Evolutionary conservation across 805 yeast species (phyloP).

Genomic region (Kazachstania bromeliacearum): DNA sequence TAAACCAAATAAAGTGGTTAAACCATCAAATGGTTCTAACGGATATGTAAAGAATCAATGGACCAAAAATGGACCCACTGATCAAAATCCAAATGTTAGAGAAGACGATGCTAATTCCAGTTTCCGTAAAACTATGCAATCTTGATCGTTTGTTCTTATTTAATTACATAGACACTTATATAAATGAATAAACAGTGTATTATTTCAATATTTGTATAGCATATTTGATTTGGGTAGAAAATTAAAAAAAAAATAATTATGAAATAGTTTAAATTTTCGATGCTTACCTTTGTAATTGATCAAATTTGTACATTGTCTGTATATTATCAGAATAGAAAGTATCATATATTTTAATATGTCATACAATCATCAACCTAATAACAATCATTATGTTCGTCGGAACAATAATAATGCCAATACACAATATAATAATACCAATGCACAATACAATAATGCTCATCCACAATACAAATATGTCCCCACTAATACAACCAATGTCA

Average conservation of each 20-base stretch:
- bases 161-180: no score
- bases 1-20: background rate
- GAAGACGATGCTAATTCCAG: conserved; percentile 1
- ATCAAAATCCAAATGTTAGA: conserved; percentile 3
- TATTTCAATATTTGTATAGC: no score
- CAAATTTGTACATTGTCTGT: no score
- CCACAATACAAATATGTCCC: background rate
- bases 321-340: background rate
- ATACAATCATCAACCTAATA: conserved; percentile 3
- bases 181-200: no score
- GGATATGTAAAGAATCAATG: no score
- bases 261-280: no score
- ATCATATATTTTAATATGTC: conserved; percentile 10
- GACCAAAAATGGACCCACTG: background rate
- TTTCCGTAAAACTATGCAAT: background rate
- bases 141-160: no score
- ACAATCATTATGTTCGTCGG: conserved; percentile 1
- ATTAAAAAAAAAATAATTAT: no score
- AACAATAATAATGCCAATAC: background rate
- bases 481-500: background rate
- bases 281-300: no score
- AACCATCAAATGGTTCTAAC: background rate
- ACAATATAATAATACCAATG: background rate
- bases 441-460: background rate
- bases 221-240: no score